Evolutionary conservation across 2,329 filamentous ascomycete species (phyloP), one percentile per base, ranked within the genome.

Genomic region (Colletotrichum caudatum): DNA sequence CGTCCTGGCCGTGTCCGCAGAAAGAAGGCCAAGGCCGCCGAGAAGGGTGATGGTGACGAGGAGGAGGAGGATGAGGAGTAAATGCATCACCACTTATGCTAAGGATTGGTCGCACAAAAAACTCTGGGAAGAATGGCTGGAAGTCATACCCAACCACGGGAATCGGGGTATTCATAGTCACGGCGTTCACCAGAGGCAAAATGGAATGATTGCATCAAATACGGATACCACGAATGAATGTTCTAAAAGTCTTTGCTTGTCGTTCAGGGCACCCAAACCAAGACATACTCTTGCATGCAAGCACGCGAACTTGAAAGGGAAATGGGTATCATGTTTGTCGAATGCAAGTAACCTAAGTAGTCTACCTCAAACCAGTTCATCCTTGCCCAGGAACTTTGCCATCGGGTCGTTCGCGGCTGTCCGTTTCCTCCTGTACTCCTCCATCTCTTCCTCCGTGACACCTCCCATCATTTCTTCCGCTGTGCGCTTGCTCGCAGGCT

Each of bases 1-100:
- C 95, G 96, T 81, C 94, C 94, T 81, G 96, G 96, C 80, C 96
- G 96, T 91, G 95, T 98, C 83, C 92, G 94, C 87, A 97, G 96
- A 91, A 99, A 98, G 96, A 99, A 98, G 95, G 94, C 95, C 85
- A 95, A 94, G 89, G 94, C 96, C 79, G 94, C 94, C 75, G 94
- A 97, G 88, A 92, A 92, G 85, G 92, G 90, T 82, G 93, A 91
- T 78, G 93, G 88, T 74, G 93, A 86, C 72, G 95, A 90, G 78
- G 94, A 92, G 79, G 95, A 94, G 81, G 95, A 97, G 84, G 94
- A 97, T 80, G 94, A 97, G 79, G 87, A 89, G 83, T 89, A 89
- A 82, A 88, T 81, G 78, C 77, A 79, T 78, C 71, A 56, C 69
- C 73, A 57, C 70, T 72, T 70, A 67, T 66, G 72, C 61, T 67